Conservation (phyloP, 352 stramenopile species). For the Globisporangium alternatum region DNA sequence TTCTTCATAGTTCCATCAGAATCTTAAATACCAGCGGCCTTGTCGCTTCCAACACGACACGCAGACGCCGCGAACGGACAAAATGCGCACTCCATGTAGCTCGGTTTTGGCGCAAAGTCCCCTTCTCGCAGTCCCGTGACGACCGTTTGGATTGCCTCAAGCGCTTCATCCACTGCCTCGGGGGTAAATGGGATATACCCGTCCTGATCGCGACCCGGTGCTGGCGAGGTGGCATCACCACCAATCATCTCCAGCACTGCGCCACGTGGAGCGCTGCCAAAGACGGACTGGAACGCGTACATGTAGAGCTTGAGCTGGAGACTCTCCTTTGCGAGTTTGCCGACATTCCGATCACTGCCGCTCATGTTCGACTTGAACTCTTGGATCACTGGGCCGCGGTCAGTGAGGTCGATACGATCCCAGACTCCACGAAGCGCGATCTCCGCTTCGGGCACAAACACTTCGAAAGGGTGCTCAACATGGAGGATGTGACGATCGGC, state of each 20-base stretch:
- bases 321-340: slow-evolving; percentile 54
- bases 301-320: slow-evolving; percentile 84
- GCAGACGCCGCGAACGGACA: slow-evolving; percentile 68
- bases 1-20: not conserved
- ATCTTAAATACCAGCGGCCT: slow-evolving; percentile 7
- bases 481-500: slow-evolving; percentile 32
- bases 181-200: slow-evolving; percentile 45
- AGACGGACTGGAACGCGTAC: slow-evolving; percentile 65
- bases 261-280: slow-evolving; percentile 47
- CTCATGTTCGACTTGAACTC: slow-evolving; percentile 86
- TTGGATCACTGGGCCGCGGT: slow-evolving; percentile 46
- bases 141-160: slow-evolving; percentile 36
- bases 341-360: slow-evolving; percentile 43
- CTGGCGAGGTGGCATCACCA: slow-evolving; percentile 8
- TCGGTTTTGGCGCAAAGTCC: slow-evolving; percentile 51
- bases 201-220: slow-evolving; percentile 14
- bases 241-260: slow-evolving; percentile 64
- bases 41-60: slow-evolving; percentile 31
- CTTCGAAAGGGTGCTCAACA: slow-evolving; percentile 66
- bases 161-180: slow-evolving; percentile 29
- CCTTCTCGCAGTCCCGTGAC: slow-evolving; percentile 36
- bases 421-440: slow-evolving; percentile 66
- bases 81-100: slow-evolving; percentile 64
- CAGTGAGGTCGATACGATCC: slow-evolving; percentile 63
- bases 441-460: slow-evolving; percentile 40